phyloP scores from a whole-genome alignment of 2,329 filamentous ascomycete species.

The Endothia cerciana region DNA sequence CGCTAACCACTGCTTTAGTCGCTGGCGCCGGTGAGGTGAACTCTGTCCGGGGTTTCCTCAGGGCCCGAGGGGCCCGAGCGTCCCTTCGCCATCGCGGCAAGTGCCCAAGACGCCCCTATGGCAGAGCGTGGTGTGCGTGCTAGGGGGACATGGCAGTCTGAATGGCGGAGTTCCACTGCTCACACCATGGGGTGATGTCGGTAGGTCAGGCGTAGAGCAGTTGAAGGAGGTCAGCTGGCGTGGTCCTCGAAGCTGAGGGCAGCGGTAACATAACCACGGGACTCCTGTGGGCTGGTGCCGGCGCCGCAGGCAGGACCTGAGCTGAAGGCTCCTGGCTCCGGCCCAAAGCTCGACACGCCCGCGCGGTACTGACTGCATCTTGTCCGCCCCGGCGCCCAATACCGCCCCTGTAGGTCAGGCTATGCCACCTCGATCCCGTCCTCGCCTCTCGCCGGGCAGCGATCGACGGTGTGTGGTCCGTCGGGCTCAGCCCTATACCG shows the following conservation, averaged over 20 bases:
- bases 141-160: not conserved
- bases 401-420: not conserved
- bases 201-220: not conserved
- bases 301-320: not conserved
- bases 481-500: conserved; percentile 10
- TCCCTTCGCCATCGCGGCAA: too few relatives aligned
- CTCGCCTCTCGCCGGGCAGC: not conserved
- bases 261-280: not conserved
- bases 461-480: conserved; percentile 14
- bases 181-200: not conserved
- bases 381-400: not conserved
- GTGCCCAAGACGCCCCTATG: too few relatives aligned
- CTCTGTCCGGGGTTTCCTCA: too few relatives aligned
- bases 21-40: not conserved
- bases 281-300: not conserved
- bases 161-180: not conserved
- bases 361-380: not conserved
- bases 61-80: not conserved
- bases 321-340: not conserved
- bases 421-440: not conserved
- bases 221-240: not conserved
- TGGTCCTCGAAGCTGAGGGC: not conserved
- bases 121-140: not conserved
- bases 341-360: not conserved
- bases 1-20: not conserved